Evolutionary conservation across 176 grass and related monocot genomes (phyloP), one percentile per base, ranked within the genome.

Genomic region (Triticum aestivum): DNA sequence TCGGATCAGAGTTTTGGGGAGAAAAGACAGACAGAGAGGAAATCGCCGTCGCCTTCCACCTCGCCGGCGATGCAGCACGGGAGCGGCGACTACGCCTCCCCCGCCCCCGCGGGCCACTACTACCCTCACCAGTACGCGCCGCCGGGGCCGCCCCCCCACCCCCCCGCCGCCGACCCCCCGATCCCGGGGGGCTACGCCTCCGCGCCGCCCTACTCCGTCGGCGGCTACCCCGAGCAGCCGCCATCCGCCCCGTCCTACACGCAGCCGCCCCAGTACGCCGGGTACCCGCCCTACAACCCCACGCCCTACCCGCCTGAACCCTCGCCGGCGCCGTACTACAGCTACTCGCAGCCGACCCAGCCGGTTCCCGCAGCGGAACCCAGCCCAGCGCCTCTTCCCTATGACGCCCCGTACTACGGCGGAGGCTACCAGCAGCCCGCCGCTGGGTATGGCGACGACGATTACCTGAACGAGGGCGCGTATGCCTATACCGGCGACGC

Each of bases 121-220:
- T 95, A 91, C 86, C 65, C 83, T 18, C 84, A 83, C 30, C 90
- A 91, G 86, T 93, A 91, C 77, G 34, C 87, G 61, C 72, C 86
- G 1, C 82, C 91, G 21, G 62, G 47, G 68, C 4, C 45, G 10
- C 80, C 54, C 64, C 69, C 91, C 27, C 62, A 86, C 20, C 80
- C 89, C 10, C n/a, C 62, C 23, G 38, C 78, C 30, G 52, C 75
- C 41, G 86, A 85, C 52, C 82, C 87, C 70, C 88, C 91, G 61
- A 51, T 80, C 37, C 79, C 88, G 71, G 84, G 61, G 33, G 32
- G 68, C 11, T 92, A 89, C 89, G 88, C 92, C 33, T 91, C 96
- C 38, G 97, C 88, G 38, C 97, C 94, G 4, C 87, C 92, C 52
- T 99, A 92, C 78, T 90, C 92, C 67, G 69, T 71, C 62, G 88